Conservation (phyloP, 2,329 filamentous ascomycete genomes). For the Fusarium sp. region DNA sequence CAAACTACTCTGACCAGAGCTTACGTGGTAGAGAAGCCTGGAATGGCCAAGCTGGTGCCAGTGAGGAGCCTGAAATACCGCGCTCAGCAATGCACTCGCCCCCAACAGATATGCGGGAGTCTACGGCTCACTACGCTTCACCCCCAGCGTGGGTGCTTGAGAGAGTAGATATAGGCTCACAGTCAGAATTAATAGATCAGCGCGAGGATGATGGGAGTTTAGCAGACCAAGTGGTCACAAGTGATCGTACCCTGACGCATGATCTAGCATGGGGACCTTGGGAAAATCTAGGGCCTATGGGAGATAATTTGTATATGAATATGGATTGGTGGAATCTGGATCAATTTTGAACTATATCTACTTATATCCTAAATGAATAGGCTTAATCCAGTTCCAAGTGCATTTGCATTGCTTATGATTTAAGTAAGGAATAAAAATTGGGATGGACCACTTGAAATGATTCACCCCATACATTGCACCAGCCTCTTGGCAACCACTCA, state of each 20-base stretch:
- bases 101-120: conserved; percentile 32
- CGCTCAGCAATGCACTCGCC: background rate
- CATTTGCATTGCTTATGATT: no score
- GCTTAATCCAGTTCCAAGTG: no score
- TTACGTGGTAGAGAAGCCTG: background rate
- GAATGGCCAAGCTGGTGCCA: background rate
- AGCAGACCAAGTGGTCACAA: background rate
- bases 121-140: conserved; percentile 38
- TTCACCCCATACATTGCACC: no score
- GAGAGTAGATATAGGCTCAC: background rate
- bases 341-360: conserved; percentile 14
- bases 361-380: no score
- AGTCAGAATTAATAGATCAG: background rate
- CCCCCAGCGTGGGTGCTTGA: conserved; percentile 28
- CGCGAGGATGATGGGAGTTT: fast-evolving
- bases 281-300: conserved; percentile 29
- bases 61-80: background rate
- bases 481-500: background rate
- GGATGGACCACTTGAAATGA: no score
- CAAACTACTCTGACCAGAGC: conserved; percentile 11
- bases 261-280: conserved; percentile 39
- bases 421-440: no score
- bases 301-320: conserved; percentile 4
- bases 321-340: conserved; percentile 38
- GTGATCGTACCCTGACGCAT: background rate